Base-by-base conservation (phyloP, 805 yeast species). In the Danielia oregonensis region DNA sequence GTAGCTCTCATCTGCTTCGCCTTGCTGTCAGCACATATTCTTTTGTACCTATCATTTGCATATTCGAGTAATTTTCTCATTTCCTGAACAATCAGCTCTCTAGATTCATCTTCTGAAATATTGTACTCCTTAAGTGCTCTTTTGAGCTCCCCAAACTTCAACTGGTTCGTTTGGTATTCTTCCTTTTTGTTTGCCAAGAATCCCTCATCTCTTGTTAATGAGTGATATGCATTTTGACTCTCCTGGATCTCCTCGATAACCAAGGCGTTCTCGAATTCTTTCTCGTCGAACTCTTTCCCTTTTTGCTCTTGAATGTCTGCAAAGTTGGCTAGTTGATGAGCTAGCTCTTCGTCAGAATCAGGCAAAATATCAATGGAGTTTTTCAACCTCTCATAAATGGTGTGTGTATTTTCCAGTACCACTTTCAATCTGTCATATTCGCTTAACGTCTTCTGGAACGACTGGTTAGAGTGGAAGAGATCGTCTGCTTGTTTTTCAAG, bases 391-490 rank as follows among this genome's bases (percentile, higher is more conserved):
- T 58, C 56, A 3, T 78, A 68, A 40, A 80, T 85, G 12, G 73
- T 76, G 2, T 48, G 41, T 4, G 77, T 53, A 2, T 77, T 65
- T 7, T 51, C 50, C 37, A 66, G 63, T 30, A 72, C 70, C 32
- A 74, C 75, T 23, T 65, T 61, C 29, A 83, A 52, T 32, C 74
- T 76, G 25, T 82, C 86, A 15, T 79, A 57, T 42, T 75, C 75
- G 18, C 83, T 78, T 14, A 89, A 53, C 0, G 79, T 76, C 40
- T 78, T 70, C 52, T 87, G 95, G 53, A 82, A 89, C 38, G 83
- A 82, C 53, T 86, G 96, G 51, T 86, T 86, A 1, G 86, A 70
- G 31, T 77, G 75, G 58, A 87, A 88, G 10, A 89, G 62, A 10
- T 53, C 53, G 30, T 83, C 81, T 3, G 86, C 71, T 45, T 81